A percentile compares a stretch with the other conserved stretches of the same genome.
These are phyloP conservation scores for Microdochium nivale DNA, from an alignment of 2,329 filamentous ascomycete species.

Conservation along the genomic window DNA sequence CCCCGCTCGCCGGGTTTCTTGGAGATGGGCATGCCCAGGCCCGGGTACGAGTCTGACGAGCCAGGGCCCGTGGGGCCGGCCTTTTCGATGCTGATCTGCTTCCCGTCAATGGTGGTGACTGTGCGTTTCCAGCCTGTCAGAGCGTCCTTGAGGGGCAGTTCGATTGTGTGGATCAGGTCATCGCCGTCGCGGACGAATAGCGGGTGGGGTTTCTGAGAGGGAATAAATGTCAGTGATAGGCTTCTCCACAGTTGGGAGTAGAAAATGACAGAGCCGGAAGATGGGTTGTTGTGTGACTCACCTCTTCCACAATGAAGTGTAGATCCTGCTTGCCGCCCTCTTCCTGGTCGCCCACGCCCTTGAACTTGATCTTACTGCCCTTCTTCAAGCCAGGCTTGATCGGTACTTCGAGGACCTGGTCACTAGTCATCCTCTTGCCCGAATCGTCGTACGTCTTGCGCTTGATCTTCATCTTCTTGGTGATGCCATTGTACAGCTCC, in stretches of 20 bases:
- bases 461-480: slow-evolving; percentile 98
- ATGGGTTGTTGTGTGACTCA: slow-evolving; percentile 43
- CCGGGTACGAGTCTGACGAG: slow-evolving; percentile 72
- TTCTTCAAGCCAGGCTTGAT: slow-evolving; percentile 96
- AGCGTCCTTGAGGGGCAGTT: slow-evolving; percentile 85
- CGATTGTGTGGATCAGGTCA: slow-evolving; percentile 70
- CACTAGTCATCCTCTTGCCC: slow-evolving; percentile 77
- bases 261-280: neutral
- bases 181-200: slow-evolving; percentile 82
- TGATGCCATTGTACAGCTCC: slow-evolving; percentile 77
- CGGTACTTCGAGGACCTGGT: slow-evolving; percentile 86
- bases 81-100: slow-evolving; percentile 72
- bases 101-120: slow-evolving; percentile 89
- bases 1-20: slow-evolving; percentile 82
- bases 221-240: slow-evolving; percentile 27
- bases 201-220: slow-evolving; percentile 77
- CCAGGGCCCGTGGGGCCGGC: slow-evolving; percentile 79
- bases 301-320: slow-evolving; percentile 91
- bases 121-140: slow-evolving; percentile 88
- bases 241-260: neutral
- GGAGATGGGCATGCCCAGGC: slow-evolving; percentile 86
- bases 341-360: slow-evolving; percentile 94
- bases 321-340: slow-evolving; percentile 93
- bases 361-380: slow-evolving; percentile 97
- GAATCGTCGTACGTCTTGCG: slow-evolving; percentile 85